Evolutionary conservation across 306 rosid species (phyloP).

Genomic region (Spatholobus suberectus): DNA sequence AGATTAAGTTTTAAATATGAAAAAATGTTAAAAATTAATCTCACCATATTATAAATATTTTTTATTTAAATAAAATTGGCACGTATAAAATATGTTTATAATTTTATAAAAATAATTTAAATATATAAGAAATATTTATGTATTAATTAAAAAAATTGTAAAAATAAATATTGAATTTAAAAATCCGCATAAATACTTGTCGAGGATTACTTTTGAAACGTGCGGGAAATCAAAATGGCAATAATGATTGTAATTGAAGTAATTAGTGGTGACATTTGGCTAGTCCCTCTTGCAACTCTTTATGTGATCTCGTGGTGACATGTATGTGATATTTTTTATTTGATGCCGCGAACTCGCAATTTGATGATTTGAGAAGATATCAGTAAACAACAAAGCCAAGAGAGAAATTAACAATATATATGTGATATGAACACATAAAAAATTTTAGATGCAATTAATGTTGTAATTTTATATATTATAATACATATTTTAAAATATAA

Average conservation of each 20-base stretch:
- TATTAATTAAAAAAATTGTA: background rate
- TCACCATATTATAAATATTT: too few relatives aligned
- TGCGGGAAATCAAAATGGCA: slow-evolving; percentile 40
- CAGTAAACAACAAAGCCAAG: too few relatives aligned
- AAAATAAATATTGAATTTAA: background rate
- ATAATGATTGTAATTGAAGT: slow-evolving; percentile 37
- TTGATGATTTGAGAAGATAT: too few relatives aligned
- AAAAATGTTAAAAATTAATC: too few relatives aligned
- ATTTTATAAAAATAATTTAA: too few relatives aligned
- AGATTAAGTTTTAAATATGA: too few relatives aligned
- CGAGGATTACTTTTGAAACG: background rate
- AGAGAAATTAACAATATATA: too few relatives aligned
- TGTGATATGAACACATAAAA: too few relatives aligned
- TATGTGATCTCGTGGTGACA: background rate
- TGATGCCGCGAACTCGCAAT: too few relatives aligned
- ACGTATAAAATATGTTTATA: too few relatives aligned
- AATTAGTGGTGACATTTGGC: background rate
- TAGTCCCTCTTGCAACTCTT: background rate
- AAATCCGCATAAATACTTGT: background rate
- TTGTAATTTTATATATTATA: background rate
- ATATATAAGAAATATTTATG: too few relatives aligned
- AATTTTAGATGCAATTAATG: background rate
- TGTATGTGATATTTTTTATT: background rate
- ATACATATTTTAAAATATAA: background rate
- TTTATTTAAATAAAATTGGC: too few relatives aligned